A percentile compares a stretch with the other conserved stretches of the same genome.
Evolutionary conservation across 345 rosid species (phyloP).

Genomic region (Moringa oleifera): DNA sequence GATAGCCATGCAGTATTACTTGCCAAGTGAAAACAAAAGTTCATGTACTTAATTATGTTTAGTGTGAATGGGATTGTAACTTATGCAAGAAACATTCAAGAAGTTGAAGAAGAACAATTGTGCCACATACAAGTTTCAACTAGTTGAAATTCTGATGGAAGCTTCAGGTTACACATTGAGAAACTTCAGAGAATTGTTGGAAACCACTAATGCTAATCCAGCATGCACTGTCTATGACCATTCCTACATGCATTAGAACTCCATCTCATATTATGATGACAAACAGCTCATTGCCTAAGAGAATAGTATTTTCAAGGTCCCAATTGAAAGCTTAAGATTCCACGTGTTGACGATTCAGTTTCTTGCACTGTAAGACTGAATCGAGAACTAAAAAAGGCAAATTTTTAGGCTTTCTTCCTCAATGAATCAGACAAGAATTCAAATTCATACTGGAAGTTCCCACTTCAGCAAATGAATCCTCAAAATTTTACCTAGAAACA

Average conservation of each 20-base stretch:
- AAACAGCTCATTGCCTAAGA: no score
- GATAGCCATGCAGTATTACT: background rate
- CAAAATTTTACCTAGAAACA: background rate
- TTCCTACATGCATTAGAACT: no score
- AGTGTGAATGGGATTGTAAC: no score
- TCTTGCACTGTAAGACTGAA: no score
- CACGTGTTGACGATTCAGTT: no score
- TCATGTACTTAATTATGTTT: background rate
- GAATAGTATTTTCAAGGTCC: no score
- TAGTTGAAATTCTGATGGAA: background rate
- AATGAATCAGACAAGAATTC: no score
- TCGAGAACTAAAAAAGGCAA: background rate
- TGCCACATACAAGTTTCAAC: no score
- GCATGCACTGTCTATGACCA: no score
- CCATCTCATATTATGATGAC: no score
- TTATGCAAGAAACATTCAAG: background rate
- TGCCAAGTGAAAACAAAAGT: background rate
- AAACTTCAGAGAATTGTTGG: background rate
- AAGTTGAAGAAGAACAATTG: background rate
- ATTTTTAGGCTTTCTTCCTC: background rate
- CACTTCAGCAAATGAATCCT: background rate
- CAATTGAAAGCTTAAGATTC: no score
- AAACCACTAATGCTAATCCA: background rate
- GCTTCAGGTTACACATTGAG: background rate
- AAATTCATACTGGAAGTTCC: background rate